A percentile compares a stretch with the other conserved stretches of the same genome.
Conservation (phyloP, 1,284 basidiomycete species). For the Schizopora paradoxa region DNA sequence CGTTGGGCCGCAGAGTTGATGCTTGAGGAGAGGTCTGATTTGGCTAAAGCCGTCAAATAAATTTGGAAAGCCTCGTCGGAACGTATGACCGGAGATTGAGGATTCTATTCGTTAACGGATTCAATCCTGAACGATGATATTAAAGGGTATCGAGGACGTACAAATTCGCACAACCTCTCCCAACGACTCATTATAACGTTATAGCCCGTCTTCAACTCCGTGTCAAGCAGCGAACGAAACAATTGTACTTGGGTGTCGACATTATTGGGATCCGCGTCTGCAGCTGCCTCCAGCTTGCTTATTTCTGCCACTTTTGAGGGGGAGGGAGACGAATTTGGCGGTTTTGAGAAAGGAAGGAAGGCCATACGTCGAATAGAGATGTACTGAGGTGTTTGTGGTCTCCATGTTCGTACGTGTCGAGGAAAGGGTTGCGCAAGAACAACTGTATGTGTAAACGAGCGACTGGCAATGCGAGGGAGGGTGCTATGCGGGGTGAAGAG, state of each 20-base stretch:
- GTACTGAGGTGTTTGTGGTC: no score
- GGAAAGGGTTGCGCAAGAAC: no score
- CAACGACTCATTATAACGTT: conserved; percentile 70
- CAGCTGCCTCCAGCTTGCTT: conserved; percentile 65
- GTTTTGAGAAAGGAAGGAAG: conserved; percentile 15
- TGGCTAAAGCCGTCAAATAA: conserved; percentile 64
- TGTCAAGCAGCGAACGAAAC: conserved; percentile 60
- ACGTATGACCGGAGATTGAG: conserved; percentile 56
- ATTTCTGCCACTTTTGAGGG: conserved; percentile 65
- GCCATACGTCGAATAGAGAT: not conserved
- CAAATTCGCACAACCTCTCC: conserved; percentile 77
- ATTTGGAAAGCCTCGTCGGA: conserved; percentile 67
- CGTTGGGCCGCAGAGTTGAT: conserved; percentile 59
- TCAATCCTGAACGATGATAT: conserved; percentile 10
- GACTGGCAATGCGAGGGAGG: no score
- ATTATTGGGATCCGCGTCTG: conserved; percentile 65
- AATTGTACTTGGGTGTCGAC: conserved; percentile 61
- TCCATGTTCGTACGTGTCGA: no score
- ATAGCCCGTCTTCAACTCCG: conserved; percentile 59
- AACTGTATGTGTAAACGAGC: no score
- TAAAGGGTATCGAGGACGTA: not conserved
- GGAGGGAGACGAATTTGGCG: conserved; percentile 45
- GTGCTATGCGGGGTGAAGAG: not conserved
- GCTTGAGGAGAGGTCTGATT: conserved; percentile 50
- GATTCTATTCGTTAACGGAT: conserved; percentile 40